phyloP scores from a whole-genome alignment of 441 rosid species.

The Jatropha multifida region DNA sequence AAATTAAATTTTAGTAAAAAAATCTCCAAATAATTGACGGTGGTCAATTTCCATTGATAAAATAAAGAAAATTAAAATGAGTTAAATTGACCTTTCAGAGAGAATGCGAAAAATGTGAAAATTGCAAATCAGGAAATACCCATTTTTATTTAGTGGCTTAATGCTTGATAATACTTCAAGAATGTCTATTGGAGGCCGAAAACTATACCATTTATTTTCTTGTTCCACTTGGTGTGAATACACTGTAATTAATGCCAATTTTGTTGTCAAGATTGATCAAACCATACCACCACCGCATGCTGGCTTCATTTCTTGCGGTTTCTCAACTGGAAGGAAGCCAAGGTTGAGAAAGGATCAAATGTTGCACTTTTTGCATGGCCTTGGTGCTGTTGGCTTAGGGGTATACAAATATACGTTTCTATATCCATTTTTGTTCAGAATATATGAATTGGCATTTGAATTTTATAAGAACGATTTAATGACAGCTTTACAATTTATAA shows the following conservation, averaged over 20 bases:
- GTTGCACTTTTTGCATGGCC: constrained; percentile 53
- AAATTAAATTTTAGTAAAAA: too few relatives aligned
- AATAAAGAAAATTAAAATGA: too few relatives aligned
- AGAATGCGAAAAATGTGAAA: constrained; percentile 39
- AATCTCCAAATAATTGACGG: too few relatives aligned
- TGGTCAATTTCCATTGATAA: too few relatives aligned
- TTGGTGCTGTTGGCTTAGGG: constrained; percentile 71
- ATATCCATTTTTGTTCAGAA: too few relatives aligned
- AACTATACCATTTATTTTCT: constrained; percentile 29
- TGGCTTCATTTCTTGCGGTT: constrained; percentile 49
- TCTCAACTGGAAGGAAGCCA: constrained; percentile 57
- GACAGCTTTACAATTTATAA: too few relatives aligned
- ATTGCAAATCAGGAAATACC: constrained; percentile 36
- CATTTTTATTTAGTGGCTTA: constrained; percentile 17
- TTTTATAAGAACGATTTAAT: too few relatives aligned
- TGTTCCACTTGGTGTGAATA: constrained; percentile 53
- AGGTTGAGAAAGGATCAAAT: constrained; percentile 45
- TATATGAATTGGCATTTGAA: too few relatives aligned
- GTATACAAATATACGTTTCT: constrained; percentile 17
- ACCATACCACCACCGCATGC: constrained; percentile 29
- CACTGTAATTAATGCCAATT: constrained; percentile 33
- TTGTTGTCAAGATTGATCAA: constrained; percentile 33
- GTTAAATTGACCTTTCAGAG: too few relatives aligned
- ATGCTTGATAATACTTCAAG: constrained; percentile 46
- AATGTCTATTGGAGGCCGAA: constrained; percentile 37